Evolutionary conservation across 805 yeast genomes (phyloP).

Genomic region (Ogataea nakhonphanomensis): DNA sequence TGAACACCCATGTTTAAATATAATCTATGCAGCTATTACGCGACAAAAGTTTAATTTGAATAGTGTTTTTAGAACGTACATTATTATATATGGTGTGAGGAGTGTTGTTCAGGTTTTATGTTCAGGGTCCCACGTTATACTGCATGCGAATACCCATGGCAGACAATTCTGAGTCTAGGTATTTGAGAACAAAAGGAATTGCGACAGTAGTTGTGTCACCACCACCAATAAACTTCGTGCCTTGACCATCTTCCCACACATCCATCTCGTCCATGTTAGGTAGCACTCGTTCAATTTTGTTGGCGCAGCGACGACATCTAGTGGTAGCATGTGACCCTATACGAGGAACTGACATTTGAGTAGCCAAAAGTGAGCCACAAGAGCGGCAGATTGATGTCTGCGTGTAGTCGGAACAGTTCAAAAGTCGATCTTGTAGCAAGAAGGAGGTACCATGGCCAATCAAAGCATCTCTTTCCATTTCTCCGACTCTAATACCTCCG

Average conservation of each 20-base stretch:
- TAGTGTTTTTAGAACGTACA: neutral
- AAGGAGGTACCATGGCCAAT: slow-evolving; percentile 98
- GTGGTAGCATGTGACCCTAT: slow-evolving; percentile 75
- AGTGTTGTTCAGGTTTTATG: neutral
- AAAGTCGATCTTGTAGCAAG: slow-evolving; percentile 87
- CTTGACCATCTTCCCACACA: slow-evolving; percentile 97
- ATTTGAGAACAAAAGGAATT: slow-evolving; percentile 92
- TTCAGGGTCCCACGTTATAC: slow-evolving; percentile 71
- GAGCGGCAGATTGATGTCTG: slow-evolving; percentile 86
- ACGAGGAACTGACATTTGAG: slow-evolving; percentile 88
- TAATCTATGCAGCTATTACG: neutral
- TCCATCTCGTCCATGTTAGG: slow-evolving; percentile 63
- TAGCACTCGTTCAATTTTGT: slow-evolving; percentile 56
- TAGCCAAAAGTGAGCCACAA: slow-evolving; percentile 89
- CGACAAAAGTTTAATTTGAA: slow-evolving; percentile 1
- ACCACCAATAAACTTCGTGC: slow-evolving; percentile 89
- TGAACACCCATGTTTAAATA: slow-evolving; percentile 1
- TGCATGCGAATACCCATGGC: slow-evolving; percentile 97
- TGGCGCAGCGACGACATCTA: slow-evolving; percentile 90
- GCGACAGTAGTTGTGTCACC: slow-evolving; percentile 92
- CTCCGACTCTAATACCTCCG: slow-evolving; percentile 99
- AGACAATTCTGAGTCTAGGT: slow-evolving; percentile 88
- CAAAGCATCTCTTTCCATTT: slow-evolving; percentile 99
- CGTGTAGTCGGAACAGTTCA: slow-evolving; percentile 94
- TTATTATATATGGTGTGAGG: slow-evolving; percentile 1